These are phyloP conservation scores for Rhynchospora pubera DNA, from an alignment of 176 grass and related monocot genomes.

Conservation along the genomic window DNA sequence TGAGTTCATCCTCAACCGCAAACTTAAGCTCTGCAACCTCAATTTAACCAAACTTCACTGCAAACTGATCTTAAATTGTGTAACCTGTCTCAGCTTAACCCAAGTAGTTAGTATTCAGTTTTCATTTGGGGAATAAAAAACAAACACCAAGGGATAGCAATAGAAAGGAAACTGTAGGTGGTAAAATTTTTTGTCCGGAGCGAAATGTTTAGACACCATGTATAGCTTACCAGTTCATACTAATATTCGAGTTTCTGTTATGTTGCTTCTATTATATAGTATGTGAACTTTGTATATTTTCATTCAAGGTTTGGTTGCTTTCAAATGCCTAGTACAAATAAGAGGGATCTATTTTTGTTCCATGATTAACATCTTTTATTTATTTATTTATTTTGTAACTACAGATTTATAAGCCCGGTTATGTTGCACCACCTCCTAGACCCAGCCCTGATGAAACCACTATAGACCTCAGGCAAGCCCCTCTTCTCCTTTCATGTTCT, in stretches of 20 bases:
- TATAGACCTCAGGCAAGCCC: slow-evolving; percentile 63
- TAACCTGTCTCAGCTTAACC: not conserved
- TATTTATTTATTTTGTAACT: slow-evolving; percentile 6
- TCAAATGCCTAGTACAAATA: not conserved
- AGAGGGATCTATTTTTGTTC: not conserved
- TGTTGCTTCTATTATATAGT: not conserved
- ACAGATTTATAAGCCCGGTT: slow-evolving; percentile 83
- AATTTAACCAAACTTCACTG: not conserved
- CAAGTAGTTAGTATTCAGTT: not conserved
- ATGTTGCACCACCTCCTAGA: slow-evolving; percentile 52
- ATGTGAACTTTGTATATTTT: not conserved
- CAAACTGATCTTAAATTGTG: not conserved
- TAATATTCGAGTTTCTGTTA: not conserved
- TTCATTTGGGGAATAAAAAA: not conserved
- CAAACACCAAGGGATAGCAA: not conserved
- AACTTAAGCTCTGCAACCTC: not conserved
- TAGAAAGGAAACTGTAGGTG: not conserved
- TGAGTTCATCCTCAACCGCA: too few species aligned
- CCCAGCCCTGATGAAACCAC: slow-evolving; percentile 60
- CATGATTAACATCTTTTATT: slow-evolving; percentile 8
- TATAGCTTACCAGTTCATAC: not conserved
- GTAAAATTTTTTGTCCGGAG: not conserved
- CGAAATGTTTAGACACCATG: not conserved
- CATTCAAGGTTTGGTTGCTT: not conserved
- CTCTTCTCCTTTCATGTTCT: not conserved